phyloP scores from a whole-genome alignment of 768 basidiomycete species.

The Mycena albidolilacea region DNA sequence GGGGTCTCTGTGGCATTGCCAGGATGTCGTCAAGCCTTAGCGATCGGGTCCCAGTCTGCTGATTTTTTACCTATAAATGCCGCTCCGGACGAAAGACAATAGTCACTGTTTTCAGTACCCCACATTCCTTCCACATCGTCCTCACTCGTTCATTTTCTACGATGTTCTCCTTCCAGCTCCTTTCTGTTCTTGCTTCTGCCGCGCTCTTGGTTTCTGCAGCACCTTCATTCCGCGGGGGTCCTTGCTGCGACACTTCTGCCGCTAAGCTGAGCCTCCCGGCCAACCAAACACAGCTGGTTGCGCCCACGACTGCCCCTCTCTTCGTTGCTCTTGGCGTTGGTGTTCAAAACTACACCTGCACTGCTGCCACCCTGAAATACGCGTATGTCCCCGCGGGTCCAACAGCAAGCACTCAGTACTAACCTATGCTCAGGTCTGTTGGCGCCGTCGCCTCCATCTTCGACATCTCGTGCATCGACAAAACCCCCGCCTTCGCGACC shows the following conservation, averaged over 20 bases:
- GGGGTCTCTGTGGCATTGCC: too few relatives aligned
- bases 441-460: conserved; percentile 48
- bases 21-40: too few relatives aligned
- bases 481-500: conserved; percentile 42
- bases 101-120: conserved; percentile 1
- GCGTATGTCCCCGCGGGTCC: conserved; percentile 45
- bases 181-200: conserved; percentile 43
- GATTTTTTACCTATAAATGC: not conserved
- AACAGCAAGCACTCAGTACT: not conserved
- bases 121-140: conserved; percentile 29
- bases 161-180: conserved; percentile 45
- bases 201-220: conserved; percentile 40
- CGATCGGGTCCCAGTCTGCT: too few relatives aligned
- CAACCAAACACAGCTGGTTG: conserved; percentile 50
- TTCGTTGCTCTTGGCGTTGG: conserved; percentile 62
- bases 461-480: conserved; percentile 58
- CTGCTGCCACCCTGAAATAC: conserved; percentile 48
- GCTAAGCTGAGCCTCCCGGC: conserved; percentile 44
- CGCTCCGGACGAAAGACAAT: not conserved
- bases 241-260: conserved; percentile 46
- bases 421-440: conserved; percentile 46
- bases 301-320: conserved; percentile 51
- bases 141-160: not conserved
- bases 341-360: conserved; percentile 61
- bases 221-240: conserved; percentile 20